phyloP scores from a whole-genome alignment of 805 yeast species.

The Kurtzmaniella fragi region DNA sequence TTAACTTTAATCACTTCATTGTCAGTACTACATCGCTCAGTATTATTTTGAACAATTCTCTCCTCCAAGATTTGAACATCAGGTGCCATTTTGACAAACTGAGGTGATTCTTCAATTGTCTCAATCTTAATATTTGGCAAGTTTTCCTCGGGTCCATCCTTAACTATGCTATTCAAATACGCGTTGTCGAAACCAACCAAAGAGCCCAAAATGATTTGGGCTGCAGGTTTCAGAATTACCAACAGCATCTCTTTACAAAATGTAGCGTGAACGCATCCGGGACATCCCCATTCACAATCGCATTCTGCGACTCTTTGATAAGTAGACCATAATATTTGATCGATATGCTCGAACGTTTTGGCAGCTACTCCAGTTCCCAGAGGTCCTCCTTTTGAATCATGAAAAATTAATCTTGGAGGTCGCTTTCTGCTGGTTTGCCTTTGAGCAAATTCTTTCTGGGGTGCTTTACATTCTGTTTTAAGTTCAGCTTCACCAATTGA shows the following conservation, averaged over 20 bases:
- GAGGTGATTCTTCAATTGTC: constrained; percentile 54
- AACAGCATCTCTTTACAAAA: constrained; percentile 76
- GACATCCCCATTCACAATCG: constrained; percentile 73
- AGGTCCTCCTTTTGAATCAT: constrained; percentile 78
- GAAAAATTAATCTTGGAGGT: constrained; percentile 83
- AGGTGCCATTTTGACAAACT: constrained; percentile 54
- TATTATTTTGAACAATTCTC: constrained; percentile 6
- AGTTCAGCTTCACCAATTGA: constrained; percentile 51
- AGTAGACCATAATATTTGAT: constrained; percentile 58
- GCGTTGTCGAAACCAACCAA: constrained; percentile 54
- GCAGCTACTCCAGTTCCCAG: constrained; percentile 75
- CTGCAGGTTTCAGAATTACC: constrained; percentile 86
- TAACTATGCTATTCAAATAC: constrained; percentile 37
- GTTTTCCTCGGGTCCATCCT: constrained; percentile 71
- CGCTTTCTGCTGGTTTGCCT: constrained; percentile 67
- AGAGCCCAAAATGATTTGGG: constrained; percentile 59
- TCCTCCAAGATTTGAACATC: constrained; percentile 42
- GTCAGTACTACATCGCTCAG: not conserved
- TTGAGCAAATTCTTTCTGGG: constrained; percentile 88
- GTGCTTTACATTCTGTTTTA: constrained; percentile 93
- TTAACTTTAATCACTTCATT: not conserved
- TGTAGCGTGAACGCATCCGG: constrained; percentile 79
- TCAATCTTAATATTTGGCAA: constrained; percentile 68
- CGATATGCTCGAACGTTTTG: constrained; percentile 75
- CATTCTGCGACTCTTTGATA: constrained; percentile 58